A percentile compares a stretch with the other conserved stretches of the same genome.
Evolutionary conservation across 1,139 yeast species (phyloP).

Genomic region (Saccharomyces pastorianus): DNA sequence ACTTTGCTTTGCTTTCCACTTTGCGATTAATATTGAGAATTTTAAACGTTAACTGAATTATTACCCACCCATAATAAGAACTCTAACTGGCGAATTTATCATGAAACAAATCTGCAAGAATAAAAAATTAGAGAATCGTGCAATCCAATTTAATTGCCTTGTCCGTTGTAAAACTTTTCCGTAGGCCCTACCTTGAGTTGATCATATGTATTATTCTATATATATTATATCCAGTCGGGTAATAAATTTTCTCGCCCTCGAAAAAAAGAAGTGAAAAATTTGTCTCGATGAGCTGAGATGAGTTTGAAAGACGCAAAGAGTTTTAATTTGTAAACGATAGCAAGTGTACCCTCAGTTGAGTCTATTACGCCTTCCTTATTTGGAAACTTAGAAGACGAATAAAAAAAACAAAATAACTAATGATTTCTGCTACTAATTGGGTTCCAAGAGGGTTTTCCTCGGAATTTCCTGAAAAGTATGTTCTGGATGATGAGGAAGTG

Average conservation of each 20-base stretch:
- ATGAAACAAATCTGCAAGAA: background rate
- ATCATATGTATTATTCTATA: background rate
- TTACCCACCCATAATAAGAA: background rate
- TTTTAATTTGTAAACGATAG: background rate
- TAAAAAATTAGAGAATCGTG: background rate
- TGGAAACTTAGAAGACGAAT: background rate
- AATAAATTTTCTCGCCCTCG: background rate
- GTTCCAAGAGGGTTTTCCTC: slow-evolving; percentile 94
- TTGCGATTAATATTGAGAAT: background rate
- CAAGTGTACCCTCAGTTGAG: background rate
- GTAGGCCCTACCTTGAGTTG: background rate
- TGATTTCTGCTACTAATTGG: slow-evolving; percentile 93
- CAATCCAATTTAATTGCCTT: background rate
- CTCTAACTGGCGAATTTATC: background rate
- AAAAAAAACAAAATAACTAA: slow-evolving; percentile 22
- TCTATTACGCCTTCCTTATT: background rate
- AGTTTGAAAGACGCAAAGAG: background rate
- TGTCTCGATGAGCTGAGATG: slow-evolving; percentile 12
- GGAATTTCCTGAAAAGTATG: slow-evolving; percentile 85
- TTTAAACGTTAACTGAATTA: background rate
- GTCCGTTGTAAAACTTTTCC: background rate
- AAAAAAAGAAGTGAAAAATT: slow-evolving; percentile 2
- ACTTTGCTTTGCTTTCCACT: background rate
- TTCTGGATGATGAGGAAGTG: slow-evolving; percentile 85
- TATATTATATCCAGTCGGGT: background rate